A percentile compares a stretch with the other conserved stretches of the same genome.
These are phyloP conservation scores for Candida hungchunana DNA, from an alignment of 805 yeast species.

Conservation along the genomic window DNA sequence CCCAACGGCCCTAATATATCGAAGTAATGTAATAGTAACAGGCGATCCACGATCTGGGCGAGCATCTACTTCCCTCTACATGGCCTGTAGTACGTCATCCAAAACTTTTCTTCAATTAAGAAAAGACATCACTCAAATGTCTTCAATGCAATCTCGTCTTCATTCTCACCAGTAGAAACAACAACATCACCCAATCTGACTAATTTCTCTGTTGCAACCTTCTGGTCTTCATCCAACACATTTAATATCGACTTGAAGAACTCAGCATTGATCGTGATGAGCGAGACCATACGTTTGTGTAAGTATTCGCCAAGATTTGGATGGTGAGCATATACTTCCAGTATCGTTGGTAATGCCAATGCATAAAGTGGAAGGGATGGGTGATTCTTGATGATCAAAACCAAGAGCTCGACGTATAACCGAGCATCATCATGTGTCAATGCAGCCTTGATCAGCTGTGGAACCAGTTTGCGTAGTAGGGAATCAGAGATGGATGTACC, in stretches of 20 bases:
- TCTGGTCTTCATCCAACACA: slow-evolving; percentile 37
- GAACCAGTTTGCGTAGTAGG: slow-evolving; percentile 42
- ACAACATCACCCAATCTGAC: slow-evolving; percentile 33
- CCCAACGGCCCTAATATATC: no score
- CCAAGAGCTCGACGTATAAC: slow-evolving; percentile 30
- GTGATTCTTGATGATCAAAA: slow-evolving; percentile 16
- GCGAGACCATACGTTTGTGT: slow-evolving; percentile 42
- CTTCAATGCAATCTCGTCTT: slow-evolving; percentile 47
- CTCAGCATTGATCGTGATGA: slow-evolving; percentile 41
- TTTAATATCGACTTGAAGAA: slow-evolving; percentile 47
- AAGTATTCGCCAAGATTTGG: slow-evolving; percentile 33
- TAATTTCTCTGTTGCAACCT: slow-evolving; percentile 38
- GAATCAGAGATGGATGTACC: slow-evolving; percentile 29
- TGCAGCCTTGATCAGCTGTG: slow-evolving; percentile 35
- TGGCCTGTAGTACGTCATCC: no score
- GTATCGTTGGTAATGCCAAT: slow-evolving; percentile 35
- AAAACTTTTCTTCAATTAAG: neutral
- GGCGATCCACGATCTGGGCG: no score
- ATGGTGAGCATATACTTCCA: slow-evolving; percentile 24
- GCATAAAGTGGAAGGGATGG: slow-evolving; percentile 24
- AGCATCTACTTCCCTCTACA: no score
- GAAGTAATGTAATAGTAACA: no score
- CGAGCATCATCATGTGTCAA: slow-evolving; percentile 25
- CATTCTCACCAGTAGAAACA: slow-evolving; percentile 13
- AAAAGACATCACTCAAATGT: slow-evolving; percentile 43